Evolutionary conservation across 202 grass and related monocot genomes (phyloP), one percentile per base, ranked within the genome.

Genomic region (Zizania palustris): DNA sequence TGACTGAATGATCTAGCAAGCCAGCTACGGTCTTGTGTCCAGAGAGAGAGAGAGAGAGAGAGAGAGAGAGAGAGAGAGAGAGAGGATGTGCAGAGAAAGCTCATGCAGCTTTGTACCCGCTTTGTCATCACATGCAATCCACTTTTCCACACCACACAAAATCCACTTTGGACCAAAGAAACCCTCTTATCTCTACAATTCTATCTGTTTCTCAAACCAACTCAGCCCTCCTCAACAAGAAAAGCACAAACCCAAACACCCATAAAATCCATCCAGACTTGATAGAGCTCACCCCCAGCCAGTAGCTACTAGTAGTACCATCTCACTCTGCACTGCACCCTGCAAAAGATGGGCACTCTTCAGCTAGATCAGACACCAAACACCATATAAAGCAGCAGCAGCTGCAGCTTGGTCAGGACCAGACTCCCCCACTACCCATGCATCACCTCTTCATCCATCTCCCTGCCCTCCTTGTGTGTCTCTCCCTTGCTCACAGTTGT

Each of bases 61-160:
- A 43, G 0, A 9, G 0, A 9, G 41, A 43, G 41, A 54, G 50
- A 54, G 28, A 39, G 67, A 65, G 70, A 67, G 60, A 73, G 43
- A 40, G 15, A 55, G 65, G 72, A 40, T 38, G 50, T 13, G 48
- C 43, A 71, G 22, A 3, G 58, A 88, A 88, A 84, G 81, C 86
- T 88, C 81, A 35, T 11, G 33, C 18, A 46, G 71, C 67, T 85
- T 83, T 83, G 79, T 67, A 78, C 59, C 46, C 50, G 21, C 67
- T 79, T 89, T 85, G 67, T 85, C 72, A 82, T 38, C 87, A 85
- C 87, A 89, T 89, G 87, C 62, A 72, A 63, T 61, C 67, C 82
- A 82, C 87, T 89, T 89, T 89, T 81, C 37, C 79, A 78, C 87
- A 64, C 72, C 73, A 51, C 73, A 51, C 67, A 74, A 85, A 85